Base-by-base conservation (phyloP, 805 yeast genomes). In the Hanseniaspora lindneri region DNA sequence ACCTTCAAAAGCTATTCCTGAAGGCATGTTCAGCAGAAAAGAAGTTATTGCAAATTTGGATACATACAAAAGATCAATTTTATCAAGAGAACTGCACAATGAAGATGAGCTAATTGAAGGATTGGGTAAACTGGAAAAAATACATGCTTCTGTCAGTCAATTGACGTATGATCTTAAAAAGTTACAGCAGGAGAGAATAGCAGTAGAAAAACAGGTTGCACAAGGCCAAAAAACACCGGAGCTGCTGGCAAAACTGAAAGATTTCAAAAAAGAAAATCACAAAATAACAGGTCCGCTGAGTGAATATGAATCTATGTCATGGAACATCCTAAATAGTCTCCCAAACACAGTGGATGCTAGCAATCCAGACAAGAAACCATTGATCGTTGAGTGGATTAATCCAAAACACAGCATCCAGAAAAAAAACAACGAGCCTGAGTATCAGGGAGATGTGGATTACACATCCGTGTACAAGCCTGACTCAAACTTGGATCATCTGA, bases 271-370 rank as follows among this genome's bases (percentile, higher is more conserved):
- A 5, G 42, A 59, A 34, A 64, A 56, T 42, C 63, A 63, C 32
- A 46, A 44, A 0, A 32, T 55, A 1, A 35, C 56, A 1, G 44
- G 51, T 1, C 36, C 52, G 3, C 37, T 63, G 30, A 57, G 54
- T 9, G 47, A 37, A 0, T 51, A 71, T 3, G 70, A 75, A 16
- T 59, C 64, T 5, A 55, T 60, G 3, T 60, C 80, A 0, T 60
- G 61, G 30, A 50, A 57, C 0, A 61, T 63, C 13, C 74, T 75
- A 1, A 77, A 74, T 9, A 59, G 67, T 0, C 62, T 83, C n/a
- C 94, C 94, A 0, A 83, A 83, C 56, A 58, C 72, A 20, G 61
- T 82, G 0, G 77, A 76, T 50, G 60, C 67, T 0, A 55, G 70
- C 0, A 84, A 77, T 8, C 66, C 66, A 0, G 64, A 66, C 1